phyloP scores from a whole-genome alignment of 805 yeast species.

The Starmerella davenportii region DNA sequence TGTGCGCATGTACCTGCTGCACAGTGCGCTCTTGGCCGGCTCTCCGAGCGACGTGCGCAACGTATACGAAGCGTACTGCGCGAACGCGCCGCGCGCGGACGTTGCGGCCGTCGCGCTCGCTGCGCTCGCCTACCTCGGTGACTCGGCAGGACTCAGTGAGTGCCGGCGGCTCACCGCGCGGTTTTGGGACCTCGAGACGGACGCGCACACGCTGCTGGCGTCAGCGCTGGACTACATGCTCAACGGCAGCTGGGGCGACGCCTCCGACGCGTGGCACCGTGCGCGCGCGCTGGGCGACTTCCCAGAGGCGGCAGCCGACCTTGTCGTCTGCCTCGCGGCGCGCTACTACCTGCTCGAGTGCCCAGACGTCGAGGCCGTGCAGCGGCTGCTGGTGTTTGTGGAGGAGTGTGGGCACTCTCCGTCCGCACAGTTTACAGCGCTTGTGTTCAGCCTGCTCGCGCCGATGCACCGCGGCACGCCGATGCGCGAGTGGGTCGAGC shows the following conservation, averaged over 20 bases:
- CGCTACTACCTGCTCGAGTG: constrained; percentile 7
- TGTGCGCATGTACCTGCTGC: constrained; percentile 7
- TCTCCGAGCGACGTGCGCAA: constrained; percentile 10
- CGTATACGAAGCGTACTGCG: constrained; percentile 3
- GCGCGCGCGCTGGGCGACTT: background rate
- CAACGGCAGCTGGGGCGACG: constrained; percentile 4
- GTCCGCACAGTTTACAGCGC: constrained; percentile 7
- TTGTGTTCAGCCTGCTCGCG: constrained; percentile 9
- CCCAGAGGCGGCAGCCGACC: background rate
- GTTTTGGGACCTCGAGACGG: constrained; percentile 5
- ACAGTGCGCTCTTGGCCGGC: constrained; percentile 7
- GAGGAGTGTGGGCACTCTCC: constrained; percentile 1
- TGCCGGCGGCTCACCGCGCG: constrained; percentile 4
- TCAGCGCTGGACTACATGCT: constrained; percentile 2
- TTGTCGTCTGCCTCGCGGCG: constrained; percentile 3
- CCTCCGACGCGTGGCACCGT: background rate
- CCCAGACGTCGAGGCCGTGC: constrained; percentile 5
- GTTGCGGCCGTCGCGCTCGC: constrained; percentile 10
- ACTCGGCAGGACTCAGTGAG: constrained; percentile 3
- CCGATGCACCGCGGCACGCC: constrained; percentile 7
- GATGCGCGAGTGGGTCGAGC: constrained; percentile 10
- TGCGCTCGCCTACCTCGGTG: constrained; percentile 11
- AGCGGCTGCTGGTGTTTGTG: constrained; percentile 7
- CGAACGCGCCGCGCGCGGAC: background rate
- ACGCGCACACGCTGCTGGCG: constrained; percentile 5